A percentile compares a stretch with the other conserved stretches of the same genome.
Evolutionary conservation across 768 basidiomycete species (phyloP).

Genomic region (Mycena haematopus): DNA sequence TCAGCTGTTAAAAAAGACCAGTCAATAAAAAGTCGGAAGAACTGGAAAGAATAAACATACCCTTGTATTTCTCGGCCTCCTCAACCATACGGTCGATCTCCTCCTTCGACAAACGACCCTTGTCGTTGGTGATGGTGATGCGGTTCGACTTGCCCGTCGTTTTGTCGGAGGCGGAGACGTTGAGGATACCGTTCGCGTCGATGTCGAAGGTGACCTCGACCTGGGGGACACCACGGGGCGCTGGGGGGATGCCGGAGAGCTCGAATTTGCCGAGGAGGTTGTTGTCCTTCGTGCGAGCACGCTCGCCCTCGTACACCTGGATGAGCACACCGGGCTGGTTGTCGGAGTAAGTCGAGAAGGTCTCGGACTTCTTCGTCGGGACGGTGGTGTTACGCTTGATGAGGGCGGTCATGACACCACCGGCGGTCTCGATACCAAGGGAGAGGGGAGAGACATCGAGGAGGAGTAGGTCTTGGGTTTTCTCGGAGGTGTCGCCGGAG

Average conservation of each 20-base stretch:
- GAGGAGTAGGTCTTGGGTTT: slow-evolving; percentile 94
- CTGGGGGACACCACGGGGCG: slow-evolving; percentile 97
- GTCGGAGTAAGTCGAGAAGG: slow-evolving; percentile 98
- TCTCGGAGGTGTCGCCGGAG: slow-evolving; percentile 97
- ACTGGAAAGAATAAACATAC: slow-evolving; percentile 43
- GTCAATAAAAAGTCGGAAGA: slow-evolving; percentile 26
- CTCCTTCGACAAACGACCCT: slow-evolving; percentile 95
- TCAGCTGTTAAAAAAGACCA: slow-evolving; percentile 56
- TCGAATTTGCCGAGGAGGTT: slow-evolving; percentile 99
- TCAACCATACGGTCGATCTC: slow-evolving; percentile 98
- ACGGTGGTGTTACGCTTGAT: slow-evolving; percentile 99
- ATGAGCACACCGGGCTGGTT: slow-evolving; percentile 99
- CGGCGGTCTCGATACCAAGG: slow-evolving; percentile 96
- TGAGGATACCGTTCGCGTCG: slow-evolving; percentile 95
- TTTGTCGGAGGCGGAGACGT: slow-evolving; percentile 95
- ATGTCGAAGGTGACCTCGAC: slow-evolving; percentile 98
- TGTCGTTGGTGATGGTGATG: slow-evolving; percentile 95
- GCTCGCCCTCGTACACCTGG: slow-evolving; percentile 98
- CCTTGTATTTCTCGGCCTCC: slow-evolving; percentile 94
- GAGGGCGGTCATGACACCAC: slow-evolving; percentile 98
- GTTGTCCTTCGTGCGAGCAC: slow-evolving; percentile 98
- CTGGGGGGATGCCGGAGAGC: slow-evolving; percentile 94
- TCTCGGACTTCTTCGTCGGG: slow-evolving; percentile 98
- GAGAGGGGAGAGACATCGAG: slow-evolving; percentile 93
- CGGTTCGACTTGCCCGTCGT: slow-evolving; percentile 96